Percentiles rank a stretch among this genome's conserved stretches.
Conservation (phyloP, 2,329 filamentous ascomycete species). For the Tolypocladium album region DNA sequence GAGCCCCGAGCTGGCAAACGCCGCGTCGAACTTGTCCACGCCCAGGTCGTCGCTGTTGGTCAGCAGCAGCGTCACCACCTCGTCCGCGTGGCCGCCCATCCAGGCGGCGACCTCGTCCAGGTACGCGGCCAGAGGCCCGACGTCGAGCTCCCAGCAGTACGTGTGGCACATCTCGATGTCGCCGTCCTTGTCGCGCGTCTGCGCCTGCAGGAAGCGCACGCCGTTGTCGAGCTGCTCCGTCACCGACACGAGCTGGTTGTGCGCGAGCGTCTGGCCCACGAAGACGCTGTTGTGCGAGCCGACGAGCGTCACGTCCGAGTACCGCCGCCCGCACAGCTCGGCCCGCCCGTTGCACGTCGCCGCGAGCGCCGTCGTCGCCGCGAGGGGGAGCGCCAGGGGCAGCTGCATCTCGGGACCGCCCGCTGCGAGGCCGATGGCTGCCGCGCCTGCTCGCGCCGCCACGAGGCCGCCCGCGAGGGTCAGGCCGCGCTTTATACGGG, state of each 20-base stretch:
- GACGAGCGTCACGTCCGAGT: slow-evolving; percentile 49
- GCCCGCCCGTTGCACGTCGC: slow-evolving; percentile 45
- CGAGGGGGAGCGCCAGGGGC: slow-evolving; percentile 8
- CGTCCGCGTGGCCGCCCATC: slow-evolving; percentile 46
- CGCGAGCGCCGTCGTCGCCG: slow-evolving; percentile 8
- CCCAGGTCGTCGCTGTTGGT: slow-evolving; percentile 51
- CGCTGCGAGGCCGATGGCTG: not conserved
- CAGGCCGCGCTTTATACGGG: slow-evolving; percentile 1
- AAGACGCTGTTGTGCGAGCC: slow-evolving; percentile 59
- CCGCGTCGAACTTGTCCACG: slow-evolving; percentile 40
- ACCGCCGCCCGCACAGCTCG: slow-evolving; percentile 43
- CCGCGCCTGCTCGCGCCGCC: not conserved
- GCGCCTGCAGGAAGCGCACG: slow-evolving; percentile 53
- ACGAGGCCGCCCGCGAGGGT: not conserved
- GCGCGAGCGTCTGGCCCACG: slow-evolving; percentile 38
- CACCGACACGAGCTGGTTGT: slow-evolving; percentile 52
- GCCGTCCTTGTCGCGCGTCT: slow-evolving; percentile 45
- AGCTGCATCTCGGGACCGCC: slow-evolving; percentile 5
- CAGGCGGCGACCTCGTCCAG: slow-evolving; percentile 48
- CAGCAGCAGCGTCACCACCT: slow-evolving; percentile 52
- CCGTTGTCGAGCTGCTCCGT: slow-evolving; percentile 48
- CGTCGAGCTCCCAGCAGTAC: slow-evolving; percentile 47
- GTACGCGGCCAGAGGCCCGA: slow-evolving; percentile 43
- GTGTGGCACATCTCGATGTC: slow-evolving; percentile 54
- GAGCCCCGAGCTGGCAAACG: slow-evolving; percentile 45